Conservation (phyloP, 345 rosid genomes). For the Dipteronia dyeriana region DNA sequence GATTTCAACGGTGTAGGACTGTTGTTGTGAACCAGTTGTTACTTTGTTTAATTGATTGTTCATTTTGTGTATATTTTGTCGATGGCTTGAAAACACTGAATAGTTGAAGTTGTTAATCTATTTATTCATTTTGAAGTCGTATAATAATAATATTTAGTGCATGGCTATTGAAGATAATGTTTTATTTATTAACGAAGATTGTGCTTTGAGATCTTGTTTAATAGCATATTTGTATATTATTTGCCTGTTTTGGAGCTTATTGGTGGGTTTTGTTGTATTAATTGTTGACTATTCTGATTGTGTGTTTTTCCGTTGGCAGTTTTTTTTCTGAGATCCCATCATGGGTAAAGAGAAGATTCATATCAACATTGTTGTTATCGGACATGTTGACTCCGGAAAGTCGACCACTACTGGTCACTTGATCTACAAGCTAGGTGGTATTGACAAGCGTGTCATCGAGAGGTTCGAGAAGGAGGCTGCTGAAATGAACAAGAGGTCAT, state of each 20-base stretch:
- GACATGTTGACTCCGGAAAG: slow-evolving; percentile 63
- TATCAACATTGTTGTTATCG: slow-evolving; percentile 49
- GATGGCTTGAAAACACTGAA: no score
- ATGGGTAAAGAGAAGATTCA: slow-evolving; percentile 47
- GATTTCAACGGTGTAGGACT: not conserved
- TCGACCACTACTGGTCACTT: slow-evolving; percentile 74
- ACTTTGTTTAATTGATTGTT: no score
- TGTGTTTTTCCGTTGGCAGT: not conserved
- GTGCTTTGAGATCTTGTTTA: no score
- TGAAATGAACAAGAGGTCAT: slow-evolving; percentile 81
- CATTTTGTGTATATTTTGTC: no score
- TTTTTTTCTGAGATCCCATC: not conserved
- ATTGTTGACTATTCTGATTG: not conserved
- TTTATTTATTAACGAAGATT: no score
- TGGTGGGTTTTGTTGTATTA: not conserved
- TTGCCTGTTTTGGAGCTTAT: not conserved
- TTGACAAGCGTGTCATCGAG: slow-evolving; percentile 82
- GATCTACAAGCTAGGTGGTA: slow-evolving; percentile 85
- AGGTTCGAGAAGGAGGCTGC: slow-evolving; percentile 84
- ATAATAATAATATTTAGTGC: no score
- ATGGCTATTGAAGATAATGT: no score
- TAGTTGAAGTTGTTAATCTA: no score
- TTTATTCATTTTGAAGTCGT: no score
- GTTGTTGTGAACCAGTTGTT: not conserved
- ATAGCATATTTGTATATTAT: no score